phyloP scores from a whole-genome alignment of 768 basidiomycete genomes.

The Agaricus subrufescens region DNA sequence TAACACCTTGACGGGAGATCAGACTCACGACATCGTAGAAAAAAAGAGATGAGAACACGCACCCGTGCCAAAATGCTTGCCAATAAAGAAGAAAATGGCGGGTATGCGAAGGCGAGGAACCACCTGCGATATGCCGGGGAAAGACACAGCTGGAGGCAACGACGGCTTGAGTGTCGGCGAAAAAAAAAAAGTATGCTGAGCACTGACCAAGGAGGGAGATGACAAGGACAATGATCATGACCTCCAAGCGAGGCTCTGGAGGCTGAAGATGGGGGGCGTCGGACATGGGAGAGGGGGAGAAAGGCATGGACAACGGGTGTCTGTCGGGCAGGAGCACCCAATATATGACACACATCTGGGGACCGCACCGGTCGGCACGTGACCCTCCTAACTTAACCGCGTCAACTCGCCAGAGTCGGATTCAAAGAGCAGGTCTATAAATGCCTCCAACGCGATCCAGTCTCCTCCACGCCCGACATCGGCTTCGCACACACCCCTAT shows the following conservation, averaged over 20 bases:
- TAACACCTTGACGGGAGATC: constrained; percentile 50
- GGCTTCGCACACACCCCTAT: too few species aligned
- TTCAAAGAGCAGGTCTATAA: too few species aligned
- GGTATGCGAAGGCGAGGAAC: constrained; percentile 55
- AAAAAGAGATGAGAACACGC: background rate
- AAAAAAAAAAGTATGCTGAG: background rate
- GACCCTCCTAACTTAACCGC: background rate
- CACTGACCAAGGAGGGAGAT: constrained; percentile 62
- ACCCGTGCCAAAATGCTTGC: constrained; percentile 85
- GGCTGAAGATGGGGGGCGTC: background rate
- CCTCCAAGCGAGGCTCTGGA: constrained; percentile 17
- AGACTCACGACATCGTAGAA: background rate
- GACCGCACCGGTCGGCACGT: constrained; percentile 11
- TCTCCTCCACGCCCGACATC: too few species aligned
- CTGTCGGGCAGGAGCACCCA: background rate
- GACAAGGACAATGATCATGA: constrained; percentile 50
- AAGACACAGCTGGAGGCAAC: constrained; percentile 52
- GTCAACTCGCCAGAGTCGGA: too few species aligned
- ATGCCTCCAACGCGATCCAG: too few species aligned
- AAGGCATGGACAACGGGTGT: background rate
- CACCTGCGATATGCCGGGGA: constrained; percentile 61
- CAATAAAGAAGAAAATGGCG: constrained; percentile 71
- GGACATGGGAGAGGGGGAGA: background rate
- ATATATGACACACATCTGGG: background rate
- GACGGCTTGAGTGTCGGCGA: background rate